These are phyloP conservation scores for Cucurbita argyrosperma DNA, from an alignment of 306 rosid genomes.

Conservation along the genomic window DNA sequence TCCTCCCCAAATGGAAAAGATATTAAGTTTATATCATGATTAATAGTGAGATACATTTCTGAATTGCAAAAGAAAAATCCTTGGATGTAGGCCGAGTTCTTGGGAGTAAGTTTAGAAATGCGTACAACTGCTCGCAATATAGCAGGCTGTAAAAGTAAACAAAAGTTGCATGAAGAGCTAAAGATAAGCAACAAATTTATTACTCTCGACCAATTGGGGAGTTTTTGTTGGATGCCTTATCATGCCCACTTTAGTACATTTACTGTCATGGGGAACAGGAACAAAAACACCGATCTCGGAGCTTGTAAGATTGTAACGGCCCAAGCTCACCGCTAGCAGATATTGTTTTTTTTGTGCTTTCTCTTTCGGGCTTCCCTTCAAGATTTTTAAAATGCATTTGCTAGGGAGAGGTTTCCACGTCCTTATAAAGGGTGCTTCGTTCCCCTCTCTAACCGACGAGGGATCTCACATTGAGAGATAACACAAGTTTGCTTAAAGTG, in stretches of 20 bases:
- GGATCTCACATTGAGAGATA: background rate
- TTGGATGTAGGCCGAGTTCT: background rate
- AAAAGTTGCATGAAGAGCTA: background rate
- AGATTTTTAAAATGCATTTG: too few species aligned
- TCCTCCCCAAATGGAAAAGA: background rate
- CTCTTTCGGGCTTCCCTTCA: too few species aligned
- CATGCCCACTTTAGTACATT: background rate
- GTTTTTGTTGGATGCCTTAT: background rate
- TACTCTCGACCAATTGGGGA: background rate
- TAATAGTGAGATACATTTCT: background rate
- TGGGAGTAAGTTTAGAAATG: background rate
- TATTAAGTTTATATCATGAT: background rate
- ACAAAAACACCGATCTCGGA: background rate
- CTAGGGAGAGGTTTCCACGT: too few species aligned
- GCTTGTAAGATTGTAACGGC: background rate
- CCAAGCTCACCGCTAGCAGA: too few species aligned
- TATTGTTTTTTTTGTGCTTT: too few species aligned
- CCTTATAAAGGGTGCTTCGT: too few species aligned
- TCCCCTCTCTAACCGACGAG: too few species aligned
- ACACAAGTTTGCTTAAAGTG: background rate
- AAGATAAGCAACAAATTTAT: background rate
- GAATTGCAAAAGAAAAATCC: background rate
- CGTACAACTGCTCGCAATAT: background rate
- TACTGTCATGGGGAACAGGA: background rate
- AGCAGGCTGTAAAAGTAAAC: background rate